Base-by-base conservation (phyloP, 169 alveolate genomes). In the Neospora caninum region DNA sequence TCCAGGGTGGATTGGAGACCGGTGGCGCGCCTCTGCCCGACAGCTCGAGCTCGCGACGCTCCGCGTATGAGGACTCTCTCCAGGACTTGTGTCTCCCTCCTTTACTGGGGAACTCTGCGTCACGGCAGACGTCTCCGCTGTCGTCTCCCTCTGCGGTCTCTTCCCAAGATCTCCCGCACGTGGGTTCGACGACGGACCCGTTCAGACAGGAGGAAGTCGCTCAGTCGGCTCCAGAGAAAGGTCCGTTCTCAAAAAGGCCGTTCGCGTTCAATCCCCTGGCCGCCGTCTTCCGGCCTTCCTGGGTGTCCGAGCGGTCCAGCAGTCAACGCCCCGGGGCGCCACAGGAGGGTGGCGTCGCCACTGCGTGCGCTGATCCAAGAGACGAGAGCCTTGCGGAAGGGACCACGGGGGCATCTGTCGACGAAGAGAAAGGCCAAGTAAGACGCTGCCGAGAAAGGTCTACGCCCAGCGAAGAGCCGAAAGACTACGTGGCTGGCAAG, bases 251-350 rank as follows among this genome's bases (percentile, higher is more conserved):
- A 9, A 64, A 27, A 22, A 78, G 86, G 86, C 86, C 86, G 13
- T 78, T 78, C 42, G 45, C 86, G 13, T 78, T 78, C 86, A 78
- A 78, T n/a, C 86, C 86, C 29, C 86, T 18, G 86, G 86, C 86
- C 1, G 45, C 86, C 45, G 86, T 78, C 45, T 78, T 78, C 45
- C 86, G 45, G 45, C 86, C 86, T n/a, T 36, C 86, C 45, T 78
- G 86, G 86, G 16, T 22, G 34, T 4, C 73, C 34, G 73, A 64
- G 73, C 31, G 25, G 73, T 6, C 4, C 31, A 9, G 16, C 25
- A 64, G 73, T 64, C 31, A 64, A 64, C 31, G 73, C 7, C 4
- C 31, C n/a, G 73, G 31, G 73, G 34, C 73, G 73, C 73, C 73
- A 29, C 73, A 27, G n/a, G 73, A 22, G 73, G 34, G 13, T 4